A percentile compares a stretch with the other conserved stretches of the same genome.
Conservation (phyloP, 1,139 yeast genomes). For the Geotrichum europaeum region DNA sequence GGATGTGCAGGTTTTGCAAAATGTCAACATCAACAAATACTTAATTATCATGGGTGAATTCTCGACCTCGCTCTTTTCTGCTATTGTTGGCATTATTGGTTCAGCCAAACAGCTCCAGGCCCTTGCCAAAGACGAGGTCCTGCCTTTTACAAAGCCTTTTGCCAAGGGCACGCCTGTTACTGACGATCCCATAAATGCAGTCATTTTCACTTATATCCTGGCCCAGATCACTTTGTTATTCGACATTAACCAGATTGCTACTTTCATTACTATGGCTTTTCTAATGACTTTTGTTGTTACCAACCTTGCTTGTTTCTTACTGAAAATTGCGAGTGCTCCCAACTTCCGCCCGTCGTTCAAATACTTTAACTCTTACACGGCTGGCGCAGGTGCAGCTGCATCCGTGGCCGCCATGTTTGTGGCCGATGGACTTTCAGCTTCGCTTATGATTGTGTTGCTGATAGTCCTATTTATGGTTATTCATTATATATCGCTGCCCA, state of each 20-base stretch:
- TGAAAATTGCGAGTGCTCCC: slow-evolving; percentile 89
- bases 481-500: slow-evolving; percentile 89
- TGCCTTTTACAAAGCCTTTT: slow-evolving; percentile 68
- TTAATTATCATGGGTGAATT: slow-evolving; percentile 81
- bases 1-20: slow-evolving; percentile 80
- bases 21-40: slow-evolving; percentile 64
- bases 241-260: slow-evolving; percentile 89
- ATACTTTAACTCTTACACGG: slow-evolving; percentile 77
- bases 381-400: slow-evolving; percentile 62
- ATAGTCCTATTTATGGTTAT: slow-evolving; percentile 64
- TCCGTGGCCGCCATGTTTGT: slow-evolving; percentile 85
- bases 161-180: slow-evolving; percentile 40
- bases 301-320: slow-evolving; percentile 82
- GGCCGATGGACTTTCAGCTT: slow-evolving; percentile 86
- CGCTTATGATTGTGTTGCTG: slow-evolving; percentile 62
- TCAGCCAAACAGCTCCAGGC: slow-evolving; percentile 90
- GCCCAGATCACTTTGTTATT: slow-evolving; percentile 82
- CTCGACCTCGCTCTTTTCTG: slow-evolving; percentile 83
- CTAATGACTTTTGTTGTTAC: slow-evolving; percentile 92
- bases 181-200: slow-evolving; percentile 55
- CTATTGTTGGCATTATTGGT: slow-evolving; percentile 91
- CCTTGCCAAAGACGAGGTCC: slow-evolving; percentile 74
- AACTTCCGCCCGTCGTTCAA: slow-evolving; percentile 92
- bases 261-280: slow-evolving; percentile 93
- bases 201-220: slow-evolving; percentile 69